A percentile compares a stretch with the other conserved stretches of the same genome.
These are phyloP conservation scores for Dentipellis sp. DNA, from an alignment of 768 basidiomycete species.

Conservation along the genomic window DNA sequence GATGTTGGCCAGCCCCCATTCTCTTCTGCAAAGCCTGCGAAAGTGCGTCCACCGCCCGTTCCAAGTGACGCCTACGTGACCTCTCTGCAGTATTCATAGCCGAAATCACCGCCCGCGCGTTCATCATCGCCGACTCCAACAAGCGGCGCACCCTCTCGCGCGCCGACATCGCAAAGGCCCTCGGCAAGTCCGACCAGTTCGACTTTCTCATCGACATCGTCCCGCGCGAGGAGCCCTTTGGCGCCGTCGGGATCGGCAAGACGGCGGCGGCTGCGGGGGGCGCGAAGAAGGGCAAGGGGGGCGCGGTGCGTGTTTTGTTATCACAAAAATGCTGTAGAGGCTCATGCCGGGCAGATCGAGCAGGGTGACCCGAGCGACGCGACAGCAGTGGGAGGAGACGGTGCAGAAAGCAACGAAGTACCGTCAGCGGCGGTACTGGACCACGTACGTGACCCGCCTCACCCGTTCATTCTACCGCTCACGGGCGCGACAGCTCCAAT, in stretches of 20 bases:
- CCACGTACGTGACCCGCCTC: background rate
- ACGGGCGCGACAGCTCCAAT: background rate
- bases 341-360: background rate
- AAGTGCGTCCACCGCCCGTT: constrained; percentile 46
- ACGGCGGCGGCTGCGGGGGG: constrained; percentile 4
- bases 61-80: background rate
- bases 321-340: background rate
- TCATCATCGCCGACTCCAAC: constrained; percentile 90
- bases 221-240: constrained; percentile 63
- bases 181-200: constrained; percentile 90
- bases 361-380: background rate
- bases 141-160: constrained; percentile 94
- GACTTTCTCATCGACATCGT: constrained; percentile 97
- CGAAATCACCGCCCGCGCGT: constrained; percentile 93
- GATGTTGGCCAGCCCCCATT: constrained; percentile 59
- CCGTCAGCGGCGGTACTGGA: background rate
- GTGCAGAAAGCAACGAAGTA: background rate
- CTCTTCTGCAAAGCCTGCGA: constrained; percentile 98
- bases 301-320: background rate
- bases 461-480: background rate
- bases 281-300: constrained; percentile 2
- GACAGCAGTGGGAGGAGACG: background rate
- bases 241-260: constrained; percentile 4
- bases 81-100: constrained; percentile 80
- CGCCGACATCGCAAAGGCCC: constrained; percentile 87